Evolutionary conservation across 495 filamentous ascomycete genomes (phyloP).

Genomic region (Choiromyces venosus): DNA sequence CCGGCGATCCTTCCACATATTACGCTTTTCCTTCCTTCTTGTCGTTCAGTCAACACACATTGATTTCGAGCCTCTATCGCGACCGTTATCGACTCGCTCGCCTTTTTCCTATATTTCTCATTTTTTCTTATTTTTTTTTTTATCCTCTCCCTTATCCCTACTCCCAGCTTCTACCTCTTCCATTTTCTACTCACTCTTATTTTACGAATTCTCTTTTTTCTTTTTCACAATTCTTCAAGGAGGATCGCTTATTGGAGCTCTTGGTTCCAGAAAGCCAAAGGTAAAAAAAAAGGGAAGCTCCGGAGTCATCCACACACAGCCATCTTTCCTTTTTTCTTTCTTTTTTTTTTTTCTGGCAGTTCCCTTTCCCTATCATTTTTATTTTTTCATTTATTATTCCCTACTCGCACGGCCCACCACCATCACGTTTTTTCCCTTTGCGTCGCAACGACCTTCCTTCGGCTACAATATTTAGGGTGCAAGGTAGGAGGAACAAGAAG

Average conservation of each 20-base stretch:
- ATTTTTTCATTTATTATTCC: constrained; percentile 15
- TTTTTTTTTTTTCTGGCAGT: constrained; percentile 8
- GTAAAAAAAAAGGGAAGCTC: constrained; percentile 24
- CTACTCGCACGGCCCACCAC: constrained; percentile 21
- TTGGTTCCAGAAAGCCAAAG: constrained; percentile 21
- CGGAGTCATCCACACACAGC: constrained; percentile 34
- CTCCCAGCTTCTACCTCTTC: constrained; percentile 6
- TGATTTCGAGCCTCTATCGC: constrained; percentile 35
- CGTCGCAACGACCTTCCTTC: constrained; percentile 17
- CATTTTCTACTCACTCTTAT: constrained; percentile 12
- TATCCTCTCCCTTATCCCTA: constrained; percentile 18
- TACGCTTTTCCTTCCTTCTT: constrained; percentile 20
- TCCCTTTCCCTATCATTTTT: constrained; percentile 12
- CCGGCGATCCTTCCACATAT: constrained; percentile 27
- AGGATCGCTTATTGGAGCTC: constrained; percentile 26
- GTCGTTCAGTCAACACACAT: constrained; percentile 14
- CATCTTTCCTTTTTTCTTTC: constrained; percentile 19
- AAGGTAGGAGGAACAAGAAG: constrained; percentile 20
- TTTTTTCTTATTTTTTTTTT: constrained; percentile 13
- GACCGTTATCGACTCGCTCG: constrained; percentile 39
- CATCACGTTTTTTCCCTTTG: constrained; percentile 24
- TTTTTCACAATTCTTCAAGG: constrained; percentile 15
- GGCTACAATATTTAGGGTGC: constrained; percentile 9
- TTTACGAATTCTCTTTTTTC: neutral
- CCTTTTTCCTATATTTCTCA: constrained; percentile 33